Evolutionary conservation across 176 grass and related monocot genomes (phyloP).

Genomic region (Tillandsia fasciculata): DNA sequence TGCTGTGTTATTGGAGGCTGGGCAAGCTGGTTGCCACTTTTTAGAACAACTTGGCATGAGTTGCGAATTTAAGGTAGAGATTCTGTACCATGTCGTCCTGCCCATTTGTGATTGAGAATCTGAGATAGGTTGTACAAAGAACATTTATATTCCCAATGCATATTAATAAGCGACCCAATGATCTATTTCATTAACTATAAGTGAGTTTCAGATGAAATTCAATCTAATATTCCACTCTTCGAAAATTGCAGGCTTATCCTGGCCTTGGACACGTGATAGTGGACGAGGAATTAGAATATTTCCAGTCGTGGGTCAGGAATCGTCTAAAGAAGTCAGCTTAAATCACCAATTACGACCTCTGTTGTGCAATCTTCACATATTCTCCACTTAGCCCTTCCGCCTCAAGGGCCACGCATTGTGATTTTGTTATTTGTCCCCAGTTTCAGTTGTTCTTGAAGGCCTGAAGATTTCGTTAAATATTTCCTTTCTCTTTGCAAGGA

Average conservation of each 20-base stretch:
- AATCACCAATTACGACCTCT: not conserved
- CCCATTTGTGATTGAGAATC: conserved; percentile 9
- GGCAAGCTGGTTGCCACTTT: conserved; percentile 19
- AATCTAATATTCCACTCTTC: not conserved
- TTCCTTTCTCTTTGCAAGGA: too few species aligned
- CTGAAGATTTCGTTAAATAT: too few species aligned
- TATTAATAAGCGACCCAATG: too few species aligned
- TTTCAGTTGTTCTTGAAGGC: too few species aligned
- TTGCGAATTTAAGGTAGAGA: conserved; percentile 21
- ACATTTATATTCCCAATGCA: not conserved
- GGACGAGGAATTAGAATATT: conserved; percentile 34
- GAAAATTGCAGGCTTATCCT: conserved; percentile 22
- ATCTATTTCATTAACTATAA: too few species aligned
- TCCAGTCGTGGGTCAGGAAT: conserved; percentile 25
- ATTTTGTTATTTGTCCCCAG: not conserved
- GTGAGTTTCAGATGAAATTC: too few species aligned
- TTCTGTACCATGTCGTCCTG: not conserved
- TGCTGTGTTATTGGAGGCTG: conserved; percentile 17
- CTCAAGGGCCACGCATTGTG: not conserved
- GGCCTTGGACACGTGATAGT: conserved; percentile 24
- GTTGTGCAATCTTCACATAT: not conserved
- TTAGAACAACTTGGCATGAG: conserved; percentile 27
- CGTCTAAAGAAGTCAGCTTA: conserved; percentile 9
- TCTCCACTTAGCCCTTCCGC: not conserved
- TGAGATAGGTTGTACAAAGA: not conserved